A percentile compares a stretch with the other conserved stretches of the same genome.
phyloP scores from a whole-genome alignment of 2,329 filamentous ascomycete genomes.

The Aspergillus texensis region DNA sequence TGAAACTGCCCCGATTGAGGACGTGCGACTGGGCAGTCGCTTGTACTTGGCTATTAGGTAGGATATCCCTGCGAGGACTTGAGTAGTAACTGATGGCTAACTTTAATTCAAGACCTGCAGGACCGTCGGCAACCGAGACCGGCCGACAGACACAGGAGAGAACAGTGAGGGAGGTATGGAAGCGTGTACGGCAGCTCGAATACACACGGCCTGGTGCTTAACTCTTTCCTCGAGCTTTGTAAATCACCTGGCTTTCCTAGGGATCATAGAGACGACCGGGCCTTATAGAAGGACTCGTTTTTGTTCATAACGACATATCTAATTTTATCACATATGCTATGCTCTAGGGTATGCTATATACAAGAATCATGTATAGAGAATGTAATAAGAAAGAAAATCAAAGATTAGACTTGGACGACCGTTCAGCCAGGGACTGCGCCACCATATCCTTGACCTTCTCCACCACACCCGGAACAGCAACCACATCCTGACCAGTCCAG shows the following conservation, averaged over 20 bases:
- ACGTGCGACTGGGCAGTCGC: slow-evolving; percentile 66
- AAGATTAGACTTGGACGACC: slow-evolving; percentile 30
- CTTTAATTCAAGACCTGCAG: slow-evolving; percentile 58
- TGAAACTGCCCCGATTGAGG: slow-evolving; percentile 59
- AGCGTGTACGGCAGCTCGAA: slow-evolving; percentile 65
- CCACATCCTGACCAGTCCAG: slow-evolving; percentile 66
- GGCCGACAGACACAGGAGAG: slow-evolving; percentile 69
- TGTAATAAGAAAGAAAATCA: slow-evolving; percentile 19
- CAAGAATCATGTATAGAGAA: slow-evolving; percentile 21
- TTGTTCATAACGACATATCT: slow-evolving; percentile 1
- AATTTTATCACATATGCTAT: slow-evolving; percentile 25
- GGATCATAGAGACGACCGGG: not conserved
- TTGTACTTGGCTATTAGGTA: slow-evolving; percentile 71
- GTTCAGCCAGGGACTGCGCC: slow-evolving; percentile 49
- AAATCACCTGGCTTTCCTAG: not conserved
- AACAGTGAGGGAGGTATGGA: slow-evolving; percentile 73
- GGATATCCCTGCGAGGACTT: not conserved
- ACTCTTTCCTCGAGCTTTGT: slow-evolving; percentile 11
- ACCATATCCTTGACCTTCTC: slow-evolving; percentile 60
- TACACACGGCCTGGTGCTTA: slow-evolving; percentile 66
- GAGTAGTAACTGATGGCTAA: not conserved
- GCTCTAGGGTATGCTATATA: slow-evolving; percentile 25
- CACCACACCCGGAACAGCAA: slow-evolving; percentile 59
- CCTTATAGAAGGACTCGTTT: not conserved
- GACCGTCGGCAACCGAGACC: slow-evolving; percentile 62